Base-by-base conservation (phyloP, 345 rosid species). In the Populus euphratica region DNA sequence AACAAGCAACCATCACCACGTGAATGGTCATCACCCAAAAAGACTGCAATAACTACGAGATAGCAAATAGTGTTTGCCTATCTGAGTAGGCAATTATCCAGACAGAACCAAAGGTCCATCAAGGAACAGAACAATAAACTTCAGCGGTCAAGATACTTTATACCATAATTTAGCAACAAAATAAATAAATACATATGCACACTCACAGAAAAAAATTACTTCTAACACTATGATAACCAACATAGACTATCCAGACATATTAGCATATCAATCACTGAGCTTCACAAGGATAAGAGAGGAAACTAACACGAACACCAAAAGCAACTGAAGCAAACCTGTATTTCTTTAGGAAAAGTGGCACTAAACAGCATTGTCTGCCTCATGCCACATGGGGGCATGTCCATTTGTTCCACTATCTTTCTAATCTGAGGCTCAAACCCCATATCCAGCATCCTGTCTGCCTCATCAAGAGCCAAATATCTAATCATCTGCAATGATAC, bases 341-440 rank as follows among this genome's bases (percentile, higher is more conserved):
- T 95, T 85, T 95, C 98, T 86, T 88, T 93, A 0, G 99, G 99
- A 86, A 95, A 95, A 72, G 99, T 95, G 71, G 99, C 99, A 86
- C 99, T 95, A 73, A 95, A 95, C 80, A 95, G 87, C 92, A 95
- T 87, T 70, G 99, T 95, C 85, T 95, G 99, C 78, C 99, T 87
- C 64, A 76, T 88, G 72, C 99, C 98, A 16, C 91, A 86, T n/a
- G 88, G 92, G 29, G 99, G 98, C 99, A 96, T 96, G 83, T 96
- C 98, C 96, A 91, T 92, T 84, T 95, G 93, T 81, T 95, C 94
- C 7, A 96, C 99, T 73, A 96, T 96, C 83, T 96, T 96, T 79
- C 99, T 88, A 75, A 96, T 96, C 79, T 96, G 99, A n/a, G 99
- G 99, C 86, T 96, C 99, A 89, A 96, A 96, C 69, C 99, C 99